Base-by-base conservation (phyloP, 1,139 yeast species). In the Pichia sorboxylosa region DNA sequence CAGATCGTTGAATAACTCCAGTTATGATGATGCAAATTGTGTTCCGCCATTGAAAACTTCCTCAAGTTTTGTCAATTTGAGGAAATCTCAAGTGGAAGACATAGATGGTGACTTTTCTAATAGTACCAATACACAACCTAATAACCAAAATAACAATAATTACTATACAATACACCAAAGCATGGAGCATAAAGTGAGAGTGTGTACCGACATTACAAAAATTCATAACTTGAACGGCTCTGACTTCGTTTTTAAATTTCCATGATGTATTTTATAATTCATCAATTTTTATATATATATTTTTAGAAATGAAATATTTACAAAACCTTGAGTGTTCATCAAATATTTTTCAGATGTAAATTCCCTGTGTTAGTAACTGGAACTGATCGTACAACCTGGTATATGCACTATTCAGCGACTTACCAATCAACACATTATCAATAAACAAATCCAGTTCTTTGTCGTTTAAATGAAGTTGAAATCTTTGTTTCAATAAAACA, bases 381-480 rank as follows among this genome's bases (percentile, higher is more conserved):
- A 81, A 90, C 54, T 87, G 97, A 53, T 90, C 98, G 51, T 90
- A 90, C 26, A 90, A 61, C 44, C 96, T 64, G 0, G 98, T 90
- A 56, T 85, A 90, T 43, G 83, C 67, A 48, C 90, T 82, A n/a
- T 94, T 93, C 35, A 79, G 47, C 48, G 95, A 82, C 55, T 79
- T 85, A 21, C 71, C 81, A 20, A 90, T 78, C 43, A 90, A 60
- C 8, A 64, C 58, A 36, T 59, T 70, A 37, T 84, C 97, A 9
- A 87, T 94, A 54, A 77, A 87, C 1, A 58, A 58, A 41, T 80
- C 93, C 31, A 75, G 66, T 35, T 85, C 95, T 2, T 68, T 65
- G 27, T 84, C 95, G 20, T 67, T 59, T 31, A 90, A 54, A 26
- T 82, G 80, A 13, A 81, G 56, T 50, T 83, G 95, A 42, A 90